Evolutionary conservation across 2,329 filamentous ascomycete species (phyloP), one percentile per base, ranked within the genome.

Genomic region (Fusarium devonianum): DNA sequence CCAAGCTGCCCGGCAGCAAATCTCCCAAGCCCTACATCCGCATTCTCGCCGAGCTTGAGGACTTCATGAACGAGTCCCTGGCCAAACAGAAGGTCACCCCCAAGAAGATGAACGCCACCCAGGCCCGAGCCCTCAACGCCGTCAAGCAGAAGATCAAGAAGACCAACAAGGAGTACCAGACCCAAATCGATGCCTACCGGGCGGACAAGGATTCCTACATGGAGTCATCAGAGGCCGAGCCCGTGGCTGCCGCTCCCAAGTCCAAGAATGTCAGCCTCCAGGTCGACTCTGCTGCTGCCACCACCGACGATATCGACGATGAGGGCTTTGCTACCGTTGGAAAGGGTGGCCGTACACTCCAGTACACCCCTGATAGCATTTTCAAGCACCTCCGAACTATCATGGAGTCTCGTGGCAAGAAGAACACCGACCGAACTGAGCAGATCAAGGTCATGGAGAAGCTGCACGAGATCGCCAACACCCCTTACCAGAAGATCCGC

Each of bases 121-220:
- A 93, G 71, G 89, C 92, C 61, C 90, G 92, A 76, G 92, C 92
- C 68, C 84, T 99, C 68, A 99, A 97, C 73, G 91, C 92, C 56
- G 90, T 97, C 69, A 96, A 97, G 78, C 94, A 99, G 75, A 92
- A 92, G 78, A 91, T 99, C 79, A 92, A 93, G 85, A 97, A 97
- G 84, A 93, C 93, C 78, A 96, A 93, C 82, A 95, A 96, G 78
- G 93, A 97, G 60, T 93, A 93, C 76, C 85, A 90, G 69, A 79
- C 83, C 56, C 90, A 96, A 69, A 88, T 99, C 66, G 91, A 96
- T 64, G 83, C 87, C 58, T 99, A 93, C 79, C 83, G 89, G 63
- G 87, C 84, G 58, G 85, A 96, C 73, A 91, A 93, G 73, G 91
- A 93, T 59, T 86, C 78, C 13, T 97, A 88, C 76, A 92, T 97